Base-by-base conservation (phyloP, 2,329 filamentous ascomycete genomes). In the Thielaviopsis ethacetica region DNA sequence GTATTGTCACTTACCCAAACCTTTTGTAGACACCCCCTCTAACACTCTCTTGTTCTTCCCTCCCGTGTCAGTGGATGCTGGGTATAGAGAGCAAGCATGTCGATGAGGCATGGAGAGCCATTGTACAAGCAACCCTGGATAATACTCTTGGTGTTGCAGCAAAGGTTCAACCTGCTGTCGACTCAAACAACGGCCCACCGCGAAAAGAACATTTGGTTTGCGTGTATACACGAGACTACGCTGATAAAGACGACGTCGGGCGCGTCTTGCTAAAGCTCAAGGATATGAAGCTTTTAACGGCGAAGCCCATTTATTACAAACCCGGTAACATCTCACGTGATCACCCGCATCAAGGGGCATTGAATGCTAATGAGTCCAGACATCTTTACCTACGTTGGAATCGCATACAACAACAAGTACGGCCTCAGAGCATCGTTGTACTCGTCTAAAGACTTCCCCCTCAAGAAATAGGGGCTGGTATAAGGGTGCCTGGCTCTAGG, bases 201-300 rank as follows among this genome's bases (percentile, higher is more conserved):
- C 65, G 70, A 24, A 74, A 70, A 51, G 70, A 72, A 21, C 76
- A 82, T 21, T 70, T 93, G 50, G 81, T 94, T 26, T 91, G 86
- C 63, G 74, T 94, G 7, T 94, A 94, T 68, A 94, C 88, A 5
- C 72, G 74, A 50, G 82, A 95, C 68, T 93, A 90, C 66, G 73
- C 73, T 27, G 82, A 94, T 66, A 75, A 72, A 56, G 72, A 76
- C 3, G 88, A 94, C 66, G 78, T 94, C 5, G 76, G 74, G 27
- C 76, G 85, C 51, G 85, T 94, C 3, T 71, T 91, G 47, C 67
- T 73, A 60, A 77, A 74, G 63, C 69, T 94, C 62, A 76, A 77
- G 56, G 74, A 82, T 59, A 72, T 90, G 60, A 81, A 77, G 7
- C 71, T 93, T 44, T 74, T 85, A 56, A 73, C 73, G 38, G 61